Evolutionary conservation across 192 early-diverging fungal genomes (phyloP).

Genomic region (Podila epicladia): DNA sequence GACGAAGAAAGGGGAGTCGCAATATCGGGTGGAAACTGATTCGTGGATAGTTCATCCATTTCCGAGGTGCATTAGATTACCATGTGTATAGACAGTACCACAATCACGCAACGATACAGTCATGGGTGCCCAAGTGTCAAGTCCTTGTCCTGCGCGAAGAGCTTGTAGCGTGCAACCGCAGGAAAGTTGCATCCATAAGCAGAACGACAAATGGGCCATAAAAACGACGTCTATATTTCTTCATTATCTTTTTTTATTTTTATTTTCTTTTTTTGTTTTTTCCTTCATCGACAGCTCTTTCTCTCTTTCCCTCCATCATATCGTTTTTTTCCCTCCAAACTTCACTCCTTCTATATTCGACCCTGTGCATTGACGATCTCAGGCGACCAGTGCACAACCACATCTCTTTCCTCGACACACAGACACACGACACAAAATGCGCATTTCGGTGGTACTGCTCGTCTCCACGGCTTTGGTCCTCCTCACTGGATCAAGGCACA

Average conservation of each 20-base stretch:
- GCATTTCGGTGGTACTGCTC: constrained; percentile 4
- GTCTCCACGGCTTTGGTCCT: constrained; percentile 12
- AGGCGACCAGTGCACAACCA: background rate
- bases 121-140: too few relatives aligned
- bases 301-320: background rate
- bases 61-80: background rate
- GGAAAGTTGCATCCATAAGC: too few relatives aligned
- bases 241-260: too few relatives aligned
- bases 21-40: too few relatives aligned
- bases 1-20: too few relatives aligned
- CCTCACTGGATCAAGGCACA: background rate
- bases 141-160: too few relatives aligned
- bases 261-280: too few relatives aligned
- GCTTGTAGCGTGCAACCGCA: too few relatives aligned
- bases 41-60: too few relatives aligned
- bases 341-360: background rate
- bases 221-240: too few relatives aligned
- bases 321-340: background rate
- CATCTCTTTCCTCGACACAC: background rate
- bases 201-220: too few relatives aligned
- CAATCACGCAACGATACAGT: too few relatives aligned
- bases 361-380: background rate
- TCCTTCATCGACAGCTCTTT: background rate
- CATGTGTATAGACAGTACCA: background rate
- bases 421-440: constrained; percentile 5